phyloP scores from a whole-genome alignment of 257 asterid genomes.

The Misopates orontium region DNA sequence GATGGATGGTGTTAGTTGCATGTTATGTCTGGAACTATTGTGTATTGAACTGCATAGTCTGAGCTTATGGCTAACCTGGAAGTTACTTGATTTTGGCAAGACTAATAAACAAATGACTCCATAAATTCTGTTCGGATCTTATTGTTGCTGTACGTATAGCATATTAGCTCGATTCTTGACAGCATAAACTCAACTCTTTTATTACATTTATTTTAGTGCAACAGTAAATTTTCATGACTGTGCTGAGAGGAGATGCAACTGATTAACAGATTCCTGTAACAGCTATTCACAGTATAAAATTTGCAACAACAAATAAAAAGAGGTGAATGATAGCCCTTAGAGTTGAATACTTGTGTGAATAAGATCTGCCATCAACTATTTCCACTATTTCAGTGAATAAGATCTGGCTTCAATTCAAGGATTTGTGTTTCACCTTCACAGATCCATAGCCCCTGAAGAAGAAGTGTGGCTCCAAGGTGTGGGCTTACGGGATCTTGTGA shows the following conservation, averaged over 20 bases:
- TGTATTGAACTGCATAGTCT: constrained; percentile 7
- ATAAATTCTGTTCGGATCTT: background rate
- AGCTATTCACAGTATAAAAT: background rate
- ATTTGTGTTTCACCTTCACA: constrained; percentile 1
- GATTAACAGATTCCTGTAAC: background rate
- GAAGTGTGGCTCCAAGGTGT: background rate
- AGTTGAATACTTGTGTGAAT: background rate
- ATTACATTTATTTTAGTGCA: background rate
- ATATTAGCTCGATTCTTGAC: background rate
- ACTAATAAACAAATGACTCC: background rate
- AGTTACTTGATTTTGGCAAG: background rate
- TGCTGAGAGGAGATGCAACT: background rate
- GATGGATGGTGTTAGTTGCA: constrained; percentile 11
- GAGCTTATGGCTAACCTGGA: background rate
- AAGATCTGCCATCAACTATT: background rate
- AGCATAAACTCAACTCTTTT: background rate
- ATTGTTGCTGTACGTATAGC: background rate
- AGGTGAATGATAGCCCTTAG: background rate
- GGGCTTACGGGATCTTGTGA: too few relatives aligned
- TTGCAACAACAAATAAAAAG: constrained; percentile 1
- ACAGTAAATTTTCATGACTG: background rate
- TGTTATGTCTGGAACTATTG: constrained; percentile 14
- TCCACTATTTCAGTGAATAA: background rate
- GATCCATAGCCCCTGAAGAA: background rate
- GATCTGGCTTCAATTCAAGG: constrained; percentile 19